Base-by-base conservation (phyloP, 352 stramenopile species). In the Globisporangium takayamanum region DNA sequence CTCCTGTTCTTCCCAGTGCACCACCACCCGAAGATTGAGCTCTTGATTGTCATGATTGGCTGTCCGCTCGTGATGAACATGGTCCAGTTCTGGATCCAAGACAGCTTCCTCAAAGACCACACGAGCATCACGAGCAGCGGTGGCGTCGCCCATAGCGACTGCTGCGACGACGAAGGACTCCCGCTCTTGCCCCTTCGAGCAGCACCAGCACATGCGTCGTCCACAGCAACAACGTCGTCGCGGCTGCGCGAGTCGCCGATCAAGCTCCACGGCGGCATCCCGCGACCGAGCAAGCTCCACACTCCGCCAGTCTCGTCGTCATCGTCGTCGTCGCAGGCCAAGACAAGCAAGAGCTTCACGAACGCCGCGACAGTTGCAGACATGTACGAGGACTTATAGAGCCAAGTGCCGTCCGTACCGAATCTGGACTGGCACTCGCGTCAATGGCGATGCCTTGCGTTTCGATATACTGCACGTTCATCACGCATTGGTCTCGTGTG, bases 21-120 rank as follows among this genome's bases (percentile, higher is more conserved):
- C 59, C 66, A 78, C 51, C 72, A 90, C 58, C 83, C 83, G 5
- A 87, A 89, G 67, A 64, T 89, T 33, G 83, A 92, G 67, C 67
- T 92, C 22, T 57, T 92, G 33, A 84, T 92, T 59, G 83, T 92
- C 51, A 92, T 92, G 83, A 89, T 92, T 36, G 78, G 76, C 56
- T 92, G 83, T 53, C 83, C 83, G n/a, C 60, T 89, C 41, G 71
- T 89, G 45, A 90, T 92, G 80, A 92, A 92, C 67, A 87, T 88
- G 74, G 74, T 91, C 47, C 83, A 92, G 55, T 92, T 92, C 68
- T 92, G 83, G 83, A 83, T 89, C 67, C 81, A 89, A 55, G 82
- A 92, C 55, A 89, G 76, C 50, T 92, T 92, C 55, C 63, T 92
- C 47, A 92, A 84, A 69, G 73, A 92, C 62, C 69, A 58, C 51